These are phyloP conservation scores for Metarhizium rileyi DNA, from an alignment of 2,329 filamentous ascomycete species.

Conservation along the genomic window DNA sequence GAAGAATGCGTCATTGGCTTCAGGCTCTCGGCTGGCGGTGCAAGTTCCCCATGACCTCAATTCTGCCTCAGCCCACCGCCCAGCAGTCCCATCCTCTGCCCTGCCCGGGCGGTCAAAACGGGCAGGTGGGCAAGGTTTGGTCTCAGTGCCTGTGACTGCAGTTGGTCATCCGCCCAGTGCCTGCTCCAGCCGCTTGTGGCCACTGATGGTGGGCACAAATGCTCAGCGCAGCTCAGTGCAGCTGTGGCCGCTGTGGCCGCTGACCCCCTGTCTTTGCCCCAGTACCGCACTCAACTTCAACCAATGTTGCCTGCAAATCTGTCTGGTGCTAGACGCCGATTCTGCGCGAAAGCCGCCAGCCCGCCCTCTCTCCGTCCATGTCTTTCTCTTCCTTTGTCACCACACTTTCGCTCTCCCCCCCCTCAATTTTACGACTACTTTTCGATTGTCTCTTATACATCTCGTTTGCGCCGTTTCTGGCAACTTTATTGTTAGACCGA, in stretches of 20 bases:
- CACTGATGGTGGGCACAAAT: too few species aligned
- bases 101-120: too few species aligned
- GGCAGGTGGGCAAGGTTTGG: not conserved
- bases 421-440: not conserved
- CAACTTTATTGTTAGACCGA: slow-evolving; percentile 1
- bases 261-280: too few species aligned
- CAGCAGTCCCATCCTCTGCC: slow-evolving; percentile 17
- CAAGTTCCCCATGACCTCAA: slow-evolving; percentile 12
- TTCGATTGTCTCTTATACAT: not conserved
- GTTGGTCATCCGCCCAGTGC: too few species aligned
- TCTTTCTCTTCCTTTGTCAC: slow-evolving; percentile 2
- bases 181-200: too few species aligned
- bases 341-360: slow-evolving; percentile 6
- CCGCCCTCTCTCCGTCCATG: not conserved
- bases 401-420: slow-evolving; percentile 3
- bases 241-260: too few species aligned
- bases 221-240: too few species aligned
- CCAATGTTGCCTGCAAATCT: too few species aligned
- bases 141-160: too few species aligned
- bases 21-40: slow-evolving; percentile 12
- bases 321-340: slow-evolving; percentile 6
- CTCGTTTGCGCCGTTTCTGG: not conserved
- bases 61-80: slow-evolving; percentile 24
- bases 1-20: slow-evolving; percentile 24
- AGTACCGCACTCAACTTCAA: not conserved